These are phyloP conservation scores for Claviceps sp. DNA, from an alignment of 2,329 filamentous ascomycete species.

Conservation along the genomic window DNA sequence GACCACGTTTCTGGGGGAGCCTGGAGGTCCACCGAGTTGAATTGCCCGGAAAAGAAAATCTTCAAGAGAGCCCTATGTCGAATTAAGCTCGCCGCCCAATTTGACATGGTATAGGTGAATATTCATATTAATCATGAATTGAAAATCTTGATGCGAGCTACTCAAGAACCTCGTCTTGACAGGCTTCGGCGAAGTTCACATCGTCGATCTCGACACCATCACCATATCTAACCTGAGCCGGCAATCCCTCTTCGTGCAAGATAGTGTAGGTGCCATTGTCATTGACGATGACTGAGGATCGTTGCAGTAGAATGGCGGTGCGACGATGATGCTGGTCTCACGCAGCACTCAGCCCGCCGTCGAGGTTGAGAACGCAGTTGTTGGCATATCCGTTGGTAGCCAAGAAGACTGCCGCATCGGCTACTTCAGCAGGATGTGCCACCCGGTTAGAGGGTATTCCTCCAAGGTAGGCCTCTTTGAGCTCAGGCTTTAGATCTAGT, in stretches of 20 bases:
- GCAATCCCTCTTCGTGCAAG: conserved; percentile 64
- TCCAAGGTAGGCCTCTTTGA: conserved; percentile 25
- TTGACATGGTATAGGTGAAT: no score
- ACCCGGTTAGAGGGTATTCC: conserved; percentile 54
- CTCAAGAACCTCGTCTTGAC: conserved; percentile 90
- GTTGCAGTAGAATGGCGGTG: background rate
- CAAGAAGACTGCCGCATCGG: conserved; percentile 70
- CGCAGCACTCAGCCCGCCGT: conserved; percentile 65
- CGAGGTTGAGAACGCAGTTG: conserved; percentile 74
- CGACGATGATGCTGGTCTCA: conserved; percentile 19
- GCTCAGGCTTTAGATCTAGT: conserved; percentile 23
- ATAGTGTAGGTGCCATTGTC: conserved; percentile 47
- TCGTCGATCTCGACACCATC: conserved; percentile 96
- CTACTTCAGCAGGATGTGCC: conserved; percentile 56
- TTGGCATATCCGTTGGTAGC: conserved; percentile 70
- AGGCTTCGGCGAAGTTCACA: conserved; percentile 84
- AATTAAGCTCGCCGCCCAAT: no score
- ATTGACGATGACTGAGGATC: conserved; percentile 25
- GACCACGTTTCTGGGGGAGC: no score
- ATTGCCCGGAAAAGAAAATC: no score
- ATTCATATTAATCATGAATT: no score
- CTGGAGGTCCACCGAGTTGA: no score
- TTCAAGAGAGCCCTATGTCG: no score
- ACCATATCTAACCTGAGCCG: conserved; percentile 95
- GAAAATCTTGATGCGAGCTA: conserved; percentile 57